Percentiles rank a stretch among this genome's conserved stretches.
phyloP scores from a whole-genome alignment of 108 stramenopile species.

The Conticribra guillardii region DNA sequence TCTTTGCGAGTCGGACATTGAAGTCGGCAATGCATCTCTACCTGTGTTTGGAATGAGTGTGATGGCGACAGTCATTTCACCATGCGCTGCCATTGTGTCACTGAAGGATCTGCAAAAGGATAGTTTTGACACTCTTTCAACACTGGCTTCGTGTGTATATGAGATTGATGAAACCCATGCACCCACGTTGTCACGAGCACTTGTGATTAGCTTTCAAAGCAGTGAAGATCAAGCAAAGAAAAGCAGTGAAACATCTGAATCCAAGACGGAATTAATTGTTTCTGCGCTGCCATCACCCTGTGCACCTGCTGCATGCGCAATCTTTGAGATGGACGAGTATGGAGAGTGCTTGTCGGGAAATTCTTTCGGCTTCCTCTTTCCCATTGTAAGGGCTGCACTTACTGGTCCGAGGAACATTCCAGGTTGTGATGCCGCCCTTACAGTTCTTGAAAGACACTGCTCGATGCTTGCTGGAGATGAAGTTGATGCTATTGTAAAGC shows the following conservation, averaged over 20 bases:
- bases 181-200: constrained; percentile 62
- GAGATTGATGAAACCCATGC: constrained; percentile 86
- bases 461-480: constrained; percentile 65
- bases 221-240: constrained; percentile 1
- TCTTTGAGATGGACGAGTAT: constrained; percentile 85
- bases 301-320: constrained; percentile 67
- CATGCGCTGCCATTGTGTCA: constrained; percentile 48
- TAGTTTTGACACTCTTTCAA: constrained; percentile 58
- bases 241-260: constrained; percentile 6
- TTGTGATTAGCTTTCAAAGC: constrained; percentile 56
- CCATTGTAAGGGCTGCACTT: constrained; percentile 74
- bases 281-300: constrained; percentile 77
- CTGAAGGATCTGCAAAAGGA: constrained; percentile 45
- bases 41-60: constrained; percentile 57
- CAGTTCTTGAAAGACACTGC: constrained; percentile 80
- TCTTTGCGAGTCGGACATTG: constrained; percentile 77
- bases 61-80: constrained; percentile 52
- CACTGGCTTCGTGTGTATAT: constrained; percentile 80
- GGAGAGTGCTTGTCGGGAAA: constrained; percentile 75
- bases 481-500: constrained; percentile 47
- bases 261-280: constrained; percentile 12
- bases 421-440: constrained; percentile 80
- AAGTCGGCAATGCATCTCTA: constrained; percentile 82
- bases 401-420: constrained; percentile 80
- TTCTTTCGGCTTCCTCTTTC: constrained; percentile 86